phyloP scores from a whole-genome alignment of 2,329 filamentous ascomycete species.

The Alternaria ventricosa region DNA sequence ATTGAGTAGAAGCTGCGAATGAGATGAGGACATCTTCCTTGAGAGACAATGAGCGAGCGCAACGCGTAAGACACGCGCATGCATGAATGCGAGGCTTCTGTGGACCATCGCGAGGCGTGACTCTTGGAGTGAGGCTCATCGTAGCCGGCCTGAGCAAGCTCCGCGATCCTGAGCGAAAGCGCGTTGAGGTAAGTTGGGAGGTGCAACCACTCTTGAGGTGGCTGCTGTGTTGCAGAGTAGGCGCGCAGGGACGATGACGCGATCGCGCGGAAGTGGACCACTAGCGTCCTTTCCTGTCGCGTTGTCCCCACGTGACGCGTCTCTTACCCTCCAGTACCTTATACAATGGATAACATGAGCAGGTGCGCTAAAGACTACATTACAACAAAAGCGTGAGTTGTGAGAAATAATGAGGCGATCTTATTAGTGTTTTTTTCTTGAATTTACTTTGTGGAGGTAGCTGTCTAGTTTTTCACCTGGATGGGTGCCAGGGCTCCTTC shows the following conservation, averaged over 20 bases:
- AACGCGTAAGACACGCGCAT: background rate
- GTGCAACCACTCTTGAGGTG: background rate
- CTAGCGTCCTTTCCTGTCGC: background rate
- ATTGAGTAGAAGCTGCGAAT: background rate
- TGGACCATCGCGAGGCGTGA: background rate
- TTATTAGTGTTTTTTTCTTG: too few relatives aligned
- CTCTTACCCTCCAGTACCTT: background rate
- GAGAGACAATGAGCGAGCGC: background rate
- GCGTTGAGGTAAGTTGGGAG: background rate
- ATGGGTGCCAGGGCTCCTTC: background rate
- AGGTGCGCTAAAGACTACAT: background rate
- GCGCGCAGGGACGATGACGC: background rate
- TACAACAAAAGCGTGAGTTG: background rate
- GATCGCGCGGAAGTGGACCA: background rate
- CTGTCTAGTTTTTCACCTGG: background rate
- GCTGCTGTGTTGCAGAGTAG: background rate
- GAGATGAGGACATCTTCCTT: background rate
- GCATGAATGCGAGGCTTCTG: background rate
- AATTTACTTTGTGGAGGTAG: background rate
- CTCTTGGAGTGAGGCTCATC: background rate
- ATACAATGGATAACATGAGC: background rate
- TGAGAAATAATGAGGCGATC: too few relatives aligned
- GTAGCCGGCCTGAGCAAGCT: background rate
- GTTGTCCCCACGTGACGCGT: background rate
- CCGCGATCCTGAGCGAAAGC: background rate